phyloP scores from a whole-genome alignment of 2,329 filamentous ascomycete genomes.

The Cercospora beticola region DNA sequence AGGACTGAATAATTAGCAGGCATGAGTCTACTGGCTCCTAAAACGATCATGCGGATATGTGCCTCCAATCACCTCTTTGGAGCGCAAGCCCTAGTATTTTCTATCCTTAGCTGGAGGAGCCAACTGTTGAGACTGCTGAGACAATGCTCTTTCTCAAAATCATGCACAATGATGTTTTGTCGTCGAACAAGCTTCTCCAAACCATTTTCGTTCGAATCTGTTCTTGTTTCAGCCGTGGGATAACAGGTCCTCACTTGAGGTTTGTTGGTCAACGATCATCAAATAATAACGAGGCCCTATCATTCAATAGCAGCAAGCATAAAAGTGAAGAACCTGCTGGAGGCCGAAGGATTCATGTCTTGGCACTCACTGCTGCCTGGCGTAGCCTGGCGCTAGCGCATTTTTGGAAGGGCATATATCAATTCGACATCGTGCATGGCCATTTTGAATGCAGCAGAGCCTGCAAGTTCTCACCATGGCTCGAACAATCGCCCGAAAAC shows the following conservation, averaged over 20 bases:
- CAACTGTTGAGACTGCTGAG: too few relatives aligned
- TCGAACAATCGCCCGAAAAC: neutral
- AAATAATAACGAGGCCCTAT: neutral
- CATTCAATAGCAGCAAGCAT: neutral
- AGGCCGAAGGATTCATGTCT: neutral
- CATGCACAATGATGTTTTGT: too few relatives aligned
- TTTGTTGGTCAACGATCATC: neutral
- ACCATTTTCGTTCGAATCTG: neutral
- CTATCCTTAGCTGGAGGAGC: too few relatives aligned
- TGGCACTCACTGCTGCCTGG: neutral
- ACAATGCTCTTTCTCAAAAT: too few relatives aligned
- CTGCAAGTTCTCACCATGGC: neutral
- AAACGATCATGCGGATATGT: neutral
- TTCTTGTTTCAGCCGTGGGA: neutral
- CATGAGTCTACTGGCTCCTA: neutral
- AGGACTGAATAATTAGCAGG: neutral
- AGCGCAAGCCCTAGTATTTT: too few relatives aligned
- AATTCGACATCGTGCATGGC: neutral
- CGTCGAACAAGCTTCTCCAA: too few relatives aligned
- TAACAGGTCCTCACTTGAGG: neutral
- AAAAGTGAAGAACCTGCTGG: neutral
- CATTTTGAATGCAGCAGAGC: neutral
- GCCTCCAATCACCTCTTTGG: neutral
- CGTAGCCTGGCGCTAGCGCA: neutral
- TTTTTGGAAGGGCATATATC: neutral